Evolutionary conservation across 495 filamentous ascomycete genomes (phyloP), one percentile per base, ranked within the genome.

Genomic region (Aspergillus nanangensis): DNA sequence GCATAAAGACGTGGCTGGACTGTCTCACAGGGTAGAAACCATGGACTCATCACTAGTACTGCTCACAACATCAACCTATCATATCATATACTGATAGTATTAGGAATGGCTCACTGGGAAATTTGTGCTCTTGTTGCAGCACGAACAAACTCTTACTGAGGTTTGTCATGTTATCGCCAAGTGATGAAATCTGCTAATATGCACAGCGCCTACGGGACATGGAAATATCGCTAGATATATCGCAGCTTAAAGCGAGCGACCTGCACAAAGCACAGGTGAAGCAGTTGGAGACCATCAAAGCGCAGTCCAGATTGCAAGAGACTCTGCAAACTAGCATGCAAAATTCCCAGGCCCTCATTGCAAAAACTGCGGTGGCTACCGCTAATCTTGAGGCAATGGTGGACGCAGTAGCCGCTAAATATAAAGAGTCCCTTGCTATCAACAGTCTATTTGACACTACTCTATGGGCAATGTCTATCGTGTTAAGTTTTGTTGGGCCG

Each of bases 321-420:
- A 52, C 46, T 5, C 55, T 70, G 10, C 55, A 69, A 32, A 47
- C 44, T 10, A 62, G 65, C 9, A 56, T 69, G 35, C 56, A 62
- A 19, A 41, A 67, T 10, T 67, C 67, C 3, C 65, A 67, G 31
- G 53, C 63, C 18, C 51, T 77, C 10, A 47, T 77, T 11, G 65
- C 66, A 15, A 63, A 70, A 38, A 45, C 63, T 13, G 59, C 60
- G 23, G 51, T 60, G 2, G 53, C 64, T 8, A 69, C 72, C 15
- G 57, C 61, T n/a, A 63, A 69, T 45, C 44, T 79, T 4, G 67
- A 71, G 39, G 36, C 56, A 10, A 53, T 58, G 19, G 61, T 78
- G 9, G 65, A 77, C 1, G 67, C 71, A 27, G 61, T 71, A 18
- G 46, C 65, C 1, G 37, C 48, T 4, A 72, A 52, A 43, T 65